Evolutionary conservation across 1,284 basidiomycete genomes (phyloP).

Genomic region (Austroboletus sp.): DNA sequence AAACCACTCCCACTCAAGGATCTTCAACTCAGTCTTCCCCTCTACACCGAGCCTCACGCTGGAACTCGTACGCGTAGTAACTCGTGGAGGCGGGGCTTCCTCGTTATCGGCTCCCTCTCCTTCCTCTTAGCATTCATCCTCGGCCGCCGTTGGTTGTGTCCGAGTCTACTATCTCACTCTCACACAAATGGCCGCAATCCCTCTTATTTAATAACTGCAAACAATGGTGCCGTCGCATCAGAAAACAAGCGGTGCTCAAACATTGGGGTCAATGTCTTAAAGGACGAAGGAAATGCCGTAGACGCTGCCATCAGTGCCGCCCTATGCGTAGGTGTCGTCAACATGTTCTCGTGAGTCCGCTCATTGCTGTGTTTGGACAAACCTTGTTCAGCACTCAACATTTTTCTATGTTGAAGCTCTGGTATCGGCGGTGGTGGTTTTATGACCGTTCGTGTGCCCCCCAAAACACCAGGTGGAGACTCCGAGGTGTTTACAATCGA

Average conservation of each 20-base stretch:
- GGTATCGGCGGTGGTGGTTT: conserved; percentile 91
- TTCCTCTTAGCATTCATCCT: conserved; percentile 15
- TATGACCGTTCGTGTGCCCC: conserved; percentile 80
- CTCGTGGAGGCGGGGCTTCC: conserved; percentile 12
- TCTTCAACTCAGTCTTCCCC: conserved; percentile 26
- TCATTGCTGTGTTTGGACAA: background rate
- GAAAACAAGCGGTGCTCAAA: conserved; percentile 82
- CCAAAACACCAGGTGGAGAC: conserved; percentile 33
- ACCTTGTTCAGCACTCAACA: background rate
- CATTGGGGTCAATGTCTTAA: conserved; percentile 71
- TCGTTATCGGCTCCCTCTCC: conserved; percentile 13
- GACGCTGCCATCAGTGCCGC: conserved; percentile 80
- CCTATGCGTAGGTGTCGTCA: conserved; percentile 80
- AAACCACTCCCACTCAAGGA: no score
- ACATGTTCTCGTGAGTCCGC: conserved; percentile 73
- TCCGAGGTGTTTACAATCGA: conserved; percentile 74
- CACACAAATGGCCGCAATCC: conserved; percentile 45
- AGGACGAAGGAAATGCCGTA: conserved; percentile 83
- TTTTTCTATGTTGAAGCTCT: conserved; percentile 41
- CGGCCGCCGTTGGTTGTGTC: background rate
- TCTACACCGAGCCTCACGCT: conserved; percentile 12
- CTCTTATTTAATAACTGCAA: conserved; percentile 66
- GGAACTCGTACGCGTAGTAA: background rate
- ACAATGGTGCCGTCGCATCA: conserved; percentile 77
- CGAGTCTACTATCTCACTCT: conserved; percentile 2